phyloP scores from a whole-genome alignment of 306 rosid genomes.

The Abrus pulchellus region DNA sequence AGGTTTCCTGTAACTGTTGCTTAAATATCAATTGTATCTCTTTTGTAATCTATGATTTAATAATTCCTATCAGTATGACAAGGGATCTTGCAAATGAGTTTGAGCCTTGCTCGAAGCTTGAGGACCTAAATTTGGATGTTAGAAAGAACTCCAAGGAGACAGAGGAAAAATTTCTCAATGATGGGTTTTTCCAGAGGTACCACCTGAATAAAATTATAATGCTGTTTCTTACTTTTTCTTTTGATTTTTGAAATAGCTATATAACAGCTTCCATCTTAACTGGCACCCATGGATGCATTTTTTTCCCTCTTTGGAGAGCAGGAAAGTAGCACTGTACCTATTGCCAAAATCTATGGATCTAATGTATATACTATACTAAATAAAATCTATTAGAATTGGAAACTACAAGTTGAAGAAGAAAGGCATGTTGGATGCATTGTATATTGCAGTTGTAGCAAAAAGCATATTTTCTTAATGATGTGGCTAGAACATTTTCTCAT shows the following conservation, averaged over 20 bases:
- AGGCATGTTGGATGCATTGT: slow-evolving; percentile 22
- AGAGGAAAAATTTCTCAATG: slow-evolving; percentile 54
- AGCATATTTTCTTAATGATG: slow-evolving; percentile 23
- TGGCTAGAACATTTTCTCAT: neutral
- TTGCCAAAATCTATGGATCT: slow-evolving; percentile 4
- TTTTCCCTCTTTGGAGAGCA: slow-evolving; percentile 18
- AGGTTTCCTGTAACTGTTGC: slow-evolving; percentile 34
- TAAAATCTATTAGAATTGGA: neutral
- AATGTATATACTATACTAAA: slow-evolving; percentile 28
- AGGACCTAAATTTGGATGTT: slow-evolving; percentile 91
- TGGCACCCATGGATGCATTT: slow-evolving; percentile 1
- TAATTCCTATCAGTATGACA: slow-evolving; percentile 54
- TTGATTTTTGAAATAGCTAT: slow-evolving; percentile 21
- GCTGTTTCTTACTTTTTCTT: slow-evolving; percentile 40
- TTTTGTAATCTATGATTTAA: slow-evolving; percentile 28
- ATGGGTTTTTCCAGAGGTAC: slow-evolving; percentile 68
- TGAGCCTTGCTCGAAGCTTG: slow-evolving; percentile 97
- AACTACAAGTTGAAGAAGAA: slow-evolving; percentile 13
- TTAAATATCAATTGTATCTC: slow-evolving; percentile 40
- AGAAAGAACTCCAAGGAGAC: slow-evolving; percentile 66
- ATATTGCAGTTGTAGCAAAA: neutral
- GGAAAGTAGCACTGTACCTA: slow-evolving; percentile 8
- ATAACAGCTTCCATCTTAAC: slow-evolving; percentile 16
- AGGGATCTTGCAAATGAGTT: slow-evolving; percentile 76
- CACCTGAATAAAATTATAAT: slow-evolving; percentile 29